Base-by-base conservation (phyloP, 345 rosid species). In the Eutrema heterophyllum region DNA sequence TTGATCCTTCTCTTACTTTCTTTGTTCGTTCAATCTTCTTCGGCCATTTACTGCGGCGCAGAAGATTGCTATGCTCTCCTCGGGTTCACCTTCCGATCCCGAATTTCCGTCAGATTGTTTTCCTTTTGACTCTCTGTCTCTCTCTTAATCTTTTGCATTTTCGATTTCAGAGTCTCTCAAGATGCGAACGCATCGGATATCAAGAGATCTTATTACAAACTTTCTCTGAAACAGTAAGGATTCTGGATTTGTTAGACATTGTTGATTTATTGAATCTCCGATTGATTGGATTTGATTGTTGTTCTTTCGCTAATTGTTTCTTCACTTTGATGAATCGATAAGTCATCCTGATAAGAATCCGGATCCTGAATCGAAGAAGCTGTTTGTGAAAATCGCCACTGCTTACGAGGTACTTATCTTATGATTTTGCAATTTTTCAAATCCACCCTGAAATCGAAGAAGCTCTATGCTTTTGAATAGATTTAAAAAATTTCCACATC, bases 321-420 rank as follows among this genome's bases (percentile, higher is more conserved):
- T n/a, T 55, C 7, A 13, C n/a, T 64, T 56, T 36, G 48, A 6
- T 69, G 58, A 33, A 30, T 65, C 21, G 44, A 24, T 54, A 43
- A 94, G 97, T 66, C 99, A 95, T 52, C 99, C 99, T 24, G 99
- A 95, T 79, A 95, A 95, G 78, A 92, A 88, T 62, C 97, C 97
- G 7, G 99, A 95, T 90, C 97, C 97, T 32, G 97, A 95, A 69
- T 95, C 97, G 21, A 86, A 62, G 76, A 95, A 90, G 83, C 63
- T 84, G 15, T 95, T 95, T 70, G 97, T 90, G 67, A 95, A 95
- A 82, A 81, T 95, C 32, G 99, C 97, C 7, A 95, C 87, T 84
- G 99, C 99, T 72, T 95, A 95, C 51, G 99, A 95, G 97, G 97
- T 89, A 79, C 45, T 65, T 58, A 46, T 27, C 66, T 70, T 57